Evolutionary conservation across 1,139 yeast species (phyloP).

Genomic region (Ogataea hybrid): DNA sequence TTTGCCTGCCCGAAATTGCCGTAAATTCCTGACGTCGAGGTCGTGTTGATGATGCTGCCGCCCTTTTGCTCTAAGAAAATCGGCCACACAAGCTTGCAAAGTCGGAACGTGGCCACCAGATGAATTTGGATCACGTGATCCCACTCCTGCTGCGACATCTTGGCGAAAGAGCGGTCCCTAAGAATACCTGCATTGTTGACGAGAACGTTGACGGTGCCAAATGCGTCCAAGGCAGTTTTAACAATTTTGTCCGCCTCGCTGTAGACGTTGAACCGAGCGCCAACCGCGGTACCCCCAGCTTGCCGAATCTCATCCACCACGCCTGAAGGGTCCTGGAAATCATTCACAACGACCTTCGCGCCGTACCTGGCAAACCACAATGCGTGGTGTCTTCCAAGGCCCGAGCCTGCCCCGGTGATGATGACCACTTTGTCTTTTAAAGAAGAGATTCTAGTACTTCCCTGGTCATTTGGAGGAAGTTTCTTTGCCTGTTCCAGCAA

Average conservation of each 20-base stretch:
- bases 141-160: slow-evolving; percentile 88
- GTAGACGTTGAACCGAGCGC: slow-evolving; percentile 80
- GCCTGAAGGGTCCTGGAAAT: slow-evolving; percentile 70
- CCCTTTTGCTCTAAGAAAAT: slow-evolving; percentile 70
- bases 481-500: slow-evolving; percentile 51
- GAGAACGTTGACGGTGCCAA: slow-evolving; percentile 83
- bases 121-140: slow-evolving; percentile 78
- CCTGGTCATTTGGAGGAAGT: slow-evolving; percentile 59
- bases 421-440: slow-evolving; percentile 84
- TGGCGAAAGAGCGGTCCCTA: slow-evolving; percentile 84
- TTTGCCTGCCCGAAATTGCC: slow-evolving; percentile 98
- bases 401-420: slow-evolving; percentile 95
- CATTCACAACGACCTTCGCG: slow-evolving; percentile 94
- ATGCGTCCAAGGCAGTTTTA: slow-evolving; percentile 71
- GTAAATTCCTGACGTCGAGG: slow-evolving; percentile 95
- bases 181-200: slow-evolving; percentile 94
- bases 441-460: slow-evolving; percentile 46
- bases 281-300: slow-evolving; percentile 79
- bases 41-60: slow-evolving; percentile 84
- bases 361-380: slow-evolving; percentile 83
- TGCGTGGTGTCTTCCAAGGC: slow-evolving; percentile 92
- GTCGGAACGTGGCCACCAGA: slow-evolving; percentile 74
- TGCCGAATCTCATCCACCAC: slow-evolving; percentile 77
- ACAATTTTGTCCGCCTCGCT: slow-evolving; percentile 74
- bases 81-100: slow-evolving; percentile 94